Percentiles rank a stretch among this genome's conserved stretches.
These are phyloP conservation scores for Stephania cephalantha DNA, from an alignment of 164 flowering plant genomes.

Conservation along the genomic window DNA sequence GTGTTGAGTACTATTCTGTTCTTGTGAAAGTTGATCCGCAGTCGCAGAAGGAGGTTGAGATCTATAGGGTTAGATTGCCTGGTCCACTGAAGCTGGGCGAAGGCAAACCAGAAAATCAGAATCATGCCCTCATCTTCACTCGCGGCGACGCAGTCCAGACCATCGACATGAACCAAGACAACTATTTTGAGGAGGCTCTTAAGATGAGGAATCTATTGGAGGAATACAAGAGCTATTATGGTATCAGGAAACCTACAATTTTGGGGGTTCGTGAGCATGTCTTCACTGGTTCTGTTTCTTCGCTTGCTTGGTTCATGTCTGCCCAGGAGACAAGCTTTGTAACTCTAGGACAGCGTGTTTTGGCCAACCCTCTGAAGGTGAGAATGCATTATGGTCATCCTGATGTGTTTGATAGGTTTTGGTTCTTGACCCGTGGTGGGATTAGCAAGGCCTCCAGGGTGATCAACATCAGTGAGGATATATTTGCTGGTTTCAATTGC, in stretches of 20 bases:
- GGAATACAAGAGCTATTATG: conserved; percentile 56
- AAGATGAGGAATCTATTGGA: conserved; percentile 91
- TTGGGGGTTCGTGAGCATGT: conserved; percentile 88
- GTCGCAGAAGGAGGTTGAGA: conserved; percentile 69
- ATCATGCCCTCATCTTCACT: conserved; percentile 90
- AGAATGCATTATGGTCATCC: conserved; percentile 99
- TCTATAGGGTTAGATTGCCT: conserved; percentile 74
- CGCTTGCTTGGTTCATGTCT: conserved; percentile 98
- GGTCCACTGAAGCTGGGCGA: conserved; percentile 91
- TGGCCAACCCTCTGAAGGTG: conserved; percentile 87
- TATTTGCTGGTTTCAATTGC: conserved; percentile 94
- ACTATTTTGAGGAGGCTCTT: conserved; percentile 89
- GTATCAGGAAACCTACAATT: conserved; percentile 84
- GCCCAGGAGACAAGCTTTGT: conserved; percentile 95
- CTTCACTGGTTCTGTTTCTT: conserved; percentile 92
- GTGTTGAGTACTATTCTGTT: conserved; percentile 70
- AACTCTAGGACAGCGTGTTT: conserved; percentile 88
- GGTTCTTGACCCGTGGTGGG: conserved; percentile 89
- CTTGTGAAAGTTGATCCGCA: conserved; percentile 84
- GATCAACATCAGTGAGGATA: conserved; percentile 95
- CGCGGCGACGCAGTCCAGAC: conserved; percentile 95
- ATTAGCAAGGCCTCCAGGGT: conserved; percentile 89
- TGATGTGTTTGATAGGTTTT: conserved; percentile 91
- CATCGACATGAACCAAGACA: conserved; percentile 98
- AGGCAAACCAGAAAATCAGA: conserved; percentile 97